Conservation (phyloP, 1,284 basidiomycete species). For the Somion occarium region DNA sequence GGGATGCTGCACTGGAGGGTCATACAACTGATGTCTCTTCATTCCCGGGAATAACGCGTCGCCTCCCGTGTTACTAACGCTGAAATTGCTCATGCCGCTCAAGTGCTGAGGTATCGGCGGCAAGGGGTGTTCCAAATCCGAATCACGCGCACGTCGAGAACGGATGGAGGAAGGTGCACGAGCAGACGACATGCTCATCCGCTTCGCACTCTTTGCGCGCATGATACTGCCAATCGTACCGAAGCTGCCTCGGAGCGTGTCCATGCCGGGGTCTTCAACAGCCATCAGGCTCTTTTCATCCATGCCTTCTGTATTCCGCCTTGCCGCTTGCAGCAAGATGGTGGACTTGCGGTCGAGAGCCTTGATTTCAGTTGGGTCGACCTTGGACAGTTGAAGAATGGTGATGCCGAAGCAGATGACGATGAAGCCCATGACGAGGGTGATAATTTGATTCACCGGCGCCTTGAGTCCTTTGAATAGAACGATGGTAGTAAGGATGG, state of each 20-base stretch:
- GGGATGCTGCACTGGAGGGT: slow-evolving; percentile 53
- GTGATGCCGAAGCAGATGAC: slow-evolving; percentile 89
- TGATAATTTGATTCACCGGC: slow-evolving; percentile 72
- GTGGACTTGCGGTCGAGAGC: slow-evolving; percentile 87
- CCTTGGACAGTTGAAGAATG: slow-evolving; percentile 94
- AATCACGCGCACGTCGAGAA: slow-evolving; percentile 12
- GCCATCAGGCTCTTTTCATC: slow-evolving; percentile 56
- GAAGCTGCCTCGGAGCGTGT: slow-evolving; percentile 85
- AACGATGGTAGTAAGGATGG: slow-evolving; percentile 83
- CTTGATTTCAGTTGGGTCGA: slow-evolving; percentile 72
- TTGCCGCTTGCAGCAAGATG: slow-evolving; percentile 76
- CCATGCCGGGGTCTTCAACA: slow-evolving; percentile 81
- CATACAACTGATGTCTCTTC: slow-evolving; percentile 76
- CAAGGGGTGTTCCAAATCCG: slow-evolving; percentile 12
- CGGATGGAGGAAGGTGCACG: slow-evolving; percentile 21
- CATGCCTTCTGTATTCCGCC: slow-evolving; percentile 53
- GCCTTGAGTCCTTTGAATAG: slow-evolving; percentile 91
- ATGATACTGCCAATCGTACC: slow-evolving; percentile 88
- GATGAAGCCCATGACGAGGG: slow-evolving; percentile 88
- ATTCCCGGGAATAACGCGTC: slow-evolving; percentile 37
- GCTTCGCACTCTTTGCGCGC: slow-evolving; percentile 66
- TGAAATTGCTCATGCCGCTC: slow-evolving; percentile 15
- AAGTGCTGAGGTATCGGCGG: too few species aligned
- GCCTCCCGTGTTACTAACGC: slow-evolving; percentile 12
- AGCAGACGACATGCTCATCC: slow-evolving; percentile 56